Evolutionary conservation across 192 early-diverging fungal genomes (phyloP).

Genomic region (Coemansia sp.): DNA sequence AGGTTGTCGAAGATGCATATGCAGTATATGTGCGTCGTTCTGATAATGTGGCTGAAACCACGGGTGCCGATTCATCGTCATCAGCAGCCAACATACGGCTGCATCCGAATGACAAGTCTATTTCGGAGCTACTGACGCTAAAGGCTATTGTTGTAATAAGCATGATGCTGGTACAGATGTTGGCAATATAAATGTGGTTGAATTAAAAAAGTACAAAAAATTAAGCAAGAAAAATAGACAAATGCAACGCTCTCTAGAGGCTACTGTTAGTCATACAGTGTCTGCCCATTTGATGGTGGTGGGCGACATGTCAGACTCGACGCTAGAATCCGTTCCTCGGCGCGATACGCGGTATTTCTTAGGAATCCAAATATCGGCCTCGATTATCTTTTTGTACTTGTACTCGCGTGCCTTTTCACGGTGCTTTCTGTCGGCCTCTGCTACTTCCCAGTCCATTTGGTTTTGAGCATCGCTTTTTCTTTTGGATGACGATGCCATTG

Average conservation of each 20-base stretch:
- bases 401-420: conserved; percentile 24
- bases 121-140: background rate
- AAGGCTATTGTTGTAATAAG: conserved; percentile 11
- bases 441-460: conserved; percentile 20
- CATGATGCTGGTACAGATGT: conserved; percentile 8
- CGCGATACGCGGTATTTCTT: conserved; percentile 6
- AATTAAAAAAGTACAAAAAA: background rate
- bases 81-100: background rate
- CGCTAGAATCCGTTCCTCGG: conserved; percentile 9
- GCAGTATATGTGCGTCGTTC: conserved; percentile 21
- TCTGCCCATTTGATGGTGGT: conserved; percentile 37
- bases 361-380: conserved; percentile 13
- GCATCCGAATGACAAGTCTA: background rate
- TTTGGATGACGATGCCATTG: conserved; percentile 4
- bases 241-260: background rate
- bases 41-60: background rate
- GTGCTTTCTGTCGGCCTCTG: conserved; percentile 26
- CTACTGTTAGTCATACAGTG: background rate
- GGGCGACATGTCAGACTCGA: conserved; percentile 3
- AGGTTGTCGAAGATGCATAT: conserved; percentile 22
- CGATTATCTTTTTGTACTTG: conserved; percentile 26
- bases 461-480: conserved; percentile 12
- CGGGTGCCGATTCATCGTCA: conserved; percentile 1
- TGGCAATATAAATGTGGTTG: background rate
- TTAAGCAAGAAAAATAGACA: background rate